Evolutionary conservation across 2,329 filamentous ascomycete genomes (phyloP), one percentile per base, ranked within the genome.

Genomic region (Arthrobotrys conoides): DNA sequence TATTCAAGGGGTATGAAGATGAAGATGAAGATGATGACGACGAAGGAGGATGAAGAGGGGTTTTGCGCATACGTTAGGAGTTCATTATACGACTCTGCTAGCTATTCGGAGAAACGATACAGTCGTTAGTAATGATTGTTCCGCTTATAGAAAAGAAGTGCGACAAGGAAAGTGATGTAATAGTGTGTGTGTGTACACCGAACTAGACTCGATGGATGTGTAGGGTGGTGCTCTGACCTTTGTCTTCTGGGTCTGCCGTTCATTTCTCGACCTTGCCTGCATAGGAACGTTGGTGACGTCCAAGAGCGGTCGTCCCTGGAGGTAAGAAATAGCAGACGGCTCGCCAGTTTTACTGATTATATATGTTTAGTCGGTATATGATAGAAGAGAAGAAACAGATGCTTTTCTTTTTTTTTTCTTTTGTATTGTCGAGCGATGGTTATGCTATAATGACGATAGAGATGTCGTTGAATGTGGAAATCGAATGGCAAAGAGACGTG

Each of bases 81-180:
- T 86, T 97, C 92, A 87, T 97, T 93, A 87, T 99, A 99, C 82
- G 96, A 98, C 85, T 91, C 93, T 84, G 94, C 93, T 87, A 99
- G 94, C 94, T 97, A 85, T 84, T 46, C 48, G 22, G 71, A 76
- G 22, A 44, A 20, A 61, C 12, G 10, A 12, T 24, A 44, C n/a
- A 68, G 6, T 67, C 8, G 59, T 80, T 49, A 55, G 59, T 46
- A 55, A 30, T 59, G 20, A 57, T 41, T 70, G 2, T 67, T 44
- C 12, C 51, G 14, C 9, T 51, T 14, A 18, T 27, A 27, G 3
- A 51, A n/a, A 30, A 71, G 9, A 53, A 65, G 49, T n/a, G 51
- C 9, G 65, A 22, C 38, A 20, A 61, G 27, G 38, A 33, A 12
- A 30, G 46, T 48, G 27, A 44, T 18, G 53, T 33, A 27, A 24